These are phyloP conservation scores for Trypanosoma brucei DNA, from an alignment of 208 protist genomes.

Conservation along the genomic window DNA sequence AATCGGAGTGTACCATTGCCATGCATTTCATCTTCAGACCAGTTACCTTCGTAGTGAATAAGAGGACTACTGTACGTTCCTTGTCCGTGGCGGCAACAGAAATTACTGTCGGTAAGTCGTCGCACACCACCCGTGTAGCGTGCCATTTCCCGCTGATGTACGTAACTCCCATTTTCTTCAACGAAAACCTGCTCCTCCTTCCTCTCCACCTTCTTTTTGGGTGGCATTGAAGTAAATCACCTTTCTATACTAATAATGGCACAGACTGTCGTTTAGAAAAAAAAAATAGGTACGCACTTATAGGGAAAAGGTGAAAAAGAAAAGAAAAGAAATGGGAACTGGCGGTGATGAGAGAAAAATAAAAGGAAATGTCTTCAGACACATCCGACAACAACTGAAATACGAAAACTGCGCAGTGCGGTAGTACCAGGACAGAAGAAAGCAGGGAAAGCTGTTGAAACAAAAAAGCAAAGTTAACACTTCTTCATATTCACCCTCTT, in stretches of 20 bases:
- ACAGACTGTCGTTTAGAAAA: not conserved
- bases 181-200: slow-evolving; percentile 70
- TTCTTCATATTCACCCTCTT: no score
- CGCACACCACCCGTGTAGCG: slow-evolving; percentile 64
- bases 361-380: no score
- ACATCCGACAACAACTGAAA: not conserved
- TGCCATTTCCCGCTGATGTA: slow-evolving; percentile 59
- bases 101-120: slow-evolving; percentile 24
- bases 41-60: slow-evolving; percentile 79
- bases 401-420: not conserved
- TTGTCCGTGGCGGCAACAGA: slow-evolving; percentile 58
- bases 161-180: slow-evolving; percentile 63
- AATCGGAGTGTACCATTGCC: slow-evolving; percentile 64
- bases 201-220: slow-evolving; percentile 75
- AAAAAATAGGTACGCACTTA: no score
- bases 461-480: slow-evolving; percentile 1
- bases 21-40: slow-evolving; percentile 83
- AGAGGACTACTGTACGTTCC: slow-evolving; percentile 64
- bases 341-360: no score
- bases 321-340: no score
- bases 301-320: no score
- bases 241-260: not conserved
- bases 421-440: not conserved
- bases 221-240: slow-evolving; percentile 36
- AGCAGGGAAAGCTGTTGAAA: slow-evolving; percentile 2